Base-by-base conservation (phyloP, 1,284 basidiomycete species). In the Ustilago loliicola region DNA sequence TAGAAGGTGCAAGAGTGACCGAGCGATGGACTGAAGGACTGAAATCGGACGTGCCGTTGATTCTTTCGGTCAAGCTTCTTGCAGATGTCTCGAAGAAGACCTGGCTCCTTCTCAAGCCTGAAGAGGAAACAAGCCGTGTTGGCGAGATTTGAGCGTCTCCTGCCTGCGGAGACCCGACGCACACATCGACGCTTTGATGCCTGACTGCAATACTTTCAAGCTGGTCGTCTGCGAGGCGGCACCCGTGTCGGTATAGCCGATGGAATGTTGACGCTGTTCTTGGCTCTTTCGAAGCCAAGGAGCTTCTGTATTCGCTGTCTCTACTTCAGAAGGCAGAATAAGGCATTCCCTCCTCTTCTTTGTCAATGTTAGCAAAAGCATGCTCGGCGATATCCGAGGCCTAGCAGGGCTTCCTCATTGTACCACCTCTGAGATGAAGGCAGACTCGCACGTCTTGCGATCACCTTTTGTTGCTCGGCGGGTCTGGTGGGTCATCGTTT, bases 141-240 rank as follows among this genome's bases (percentile, higher is more conserved):
- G 10, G 21, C 42, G 8, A 50, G n/a, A 9, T 5, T 6, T 11
- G 13, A 51, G 59, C 38, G 42, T 36, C 53, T 68, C 55, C 64
- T 54, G 54, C 54, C 66, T 47, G 38, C 60, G 61, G 61, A 61
- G 7, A 29, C 25, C 56, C 55, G 61, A 55, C 68, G 53, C 57
- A 60, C 48, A 21, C 38, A 19, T 50, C n/a, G 51, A 60, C 51
- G 52, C 50, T 51, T 32, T 53, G 13, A 36, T 56, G 25, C 27
- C 50, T 29, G 23, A 19, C 23, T 17, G 17, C 30, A 25, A 1
- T n/a, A 9, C 29, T 21, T n/a, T 36, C 17, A 38, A 25, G 19
- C 21, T n/a, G 6, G 13, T 29, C 6, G 50, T 52, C 25, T 29
- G 11, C 47, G 47, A 52, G 40, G 54, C 54, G 36, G 8, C 40